phyloP scores from a whole-genome alignment of 2,329 filamentous ascomycete species.

The Apiospora phragmitis region DNA sequence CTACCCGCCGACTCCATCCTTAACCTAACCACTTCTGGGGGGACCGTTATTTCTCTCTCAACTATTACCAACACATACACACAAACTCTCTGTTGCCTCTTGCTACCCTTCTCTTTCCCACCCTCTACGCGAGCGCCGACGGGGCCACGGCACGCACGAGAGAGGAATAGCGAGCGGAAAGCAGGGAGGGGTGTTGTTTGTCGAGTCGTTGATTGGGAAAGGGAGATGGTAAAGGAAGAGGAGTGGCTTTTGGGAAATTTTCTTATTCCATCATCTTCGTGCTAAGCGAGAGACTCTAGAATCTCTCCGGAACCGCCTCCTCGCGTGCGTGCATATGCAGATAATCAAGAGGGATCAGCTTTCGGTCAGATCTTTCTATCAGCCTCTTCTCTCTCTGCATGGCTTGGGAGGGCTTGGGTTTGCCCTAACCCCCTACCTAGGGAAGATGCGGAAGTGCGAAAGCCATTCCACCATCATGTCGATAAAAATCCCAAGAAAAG shows the following conservation, averaged over 20 bases:
- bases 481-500: not conserved
- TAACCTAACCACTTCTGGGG: conserved; percentile 5
- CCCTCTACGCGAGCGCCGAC: not conserved
- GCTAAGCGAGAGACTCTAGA: not conserved
- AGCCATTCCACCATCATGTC: not conserved
- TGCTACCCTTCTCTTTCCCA: not conserved
- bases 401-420: not conserved
- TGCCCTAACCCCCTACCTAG: not conserved
- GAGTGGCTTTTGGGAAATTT: not conserved
- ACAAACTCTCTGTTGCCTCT: not conserved
- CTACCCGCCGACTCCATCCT: not conserved
- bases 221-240: not conserved
- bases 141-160: no score
- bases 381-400: not conserved
- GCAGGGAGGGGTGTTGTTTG: not conserved
- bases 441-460: not conserved
- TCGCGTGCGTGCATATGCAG: not conserved
- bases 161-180: not conserved
- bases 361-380: not conserved
- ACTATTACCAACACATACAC: not conserved
- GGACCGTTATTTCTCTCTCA: not conserved
- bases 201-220: not conserved
- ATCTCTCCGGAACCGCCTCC: not conserved
- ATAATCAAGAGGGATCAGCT: not conserved
- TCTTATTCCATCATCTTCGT: not conserved